Percentiles rank a stretch among this genome's conserved stretches.
These are phyloP conservation scores for Plasmopara muralis DNA, from an alignment of 352 stramenopile genomes.

Conservation along the genomic window DNA sequence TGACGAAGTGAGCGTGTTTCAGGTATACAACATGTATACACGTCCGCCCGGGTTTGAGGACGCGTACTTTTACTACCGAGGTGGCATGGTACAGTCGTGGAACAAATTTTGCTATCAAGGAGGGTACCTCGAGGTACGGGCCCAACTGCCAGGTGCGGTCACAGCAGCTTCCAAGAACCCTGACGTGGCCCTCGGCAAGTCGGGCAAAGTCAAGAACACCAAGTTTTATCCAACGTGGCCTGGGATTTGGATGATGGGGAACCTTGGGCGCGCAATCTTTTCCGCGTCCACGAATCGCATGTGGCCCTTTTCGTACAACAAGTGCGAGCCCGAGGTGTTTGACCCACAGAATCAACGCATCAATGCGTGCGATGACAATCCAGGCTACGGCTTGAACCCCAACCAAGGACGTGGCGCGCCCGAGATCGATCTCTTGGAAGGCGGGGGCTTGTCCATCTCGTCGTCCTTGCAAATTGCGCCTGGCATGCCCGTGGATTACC, in stretches of 20 bases:
- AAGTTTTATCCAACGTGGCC: constrained; percentile 85
- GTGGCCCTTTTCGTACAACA: constrained; percentile 94
- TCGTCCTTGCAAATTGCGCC: constrained; percentile 86
- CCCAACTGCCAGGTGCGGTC: constrained; percentile 78
- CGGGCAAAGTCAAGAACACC: constrained; percentile 43
- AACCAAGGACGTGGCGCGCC: constrained; percentile 84
- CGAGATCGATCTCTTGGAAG: constrained; percentile 94
- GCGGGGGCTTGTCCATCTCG: constrained; percentile 71
- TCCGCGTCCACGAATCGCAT: constrained; percentile 90
- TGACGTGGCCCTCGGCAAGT: constrained; percentile 33
- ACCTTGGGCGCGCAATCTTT: constrained; percentile 93
- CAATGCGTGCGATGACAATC: constrained; percentile 84
- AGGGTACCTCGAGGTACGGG: constrained; percentile 89
- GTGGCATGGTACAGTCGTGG: constrained; percentile 86
- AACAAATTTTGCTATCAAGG: constrained; percentile 93
- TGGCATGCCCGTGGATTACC: constrained; percentile 53
- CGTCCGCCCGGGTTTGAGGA: constrained; percentile 40
- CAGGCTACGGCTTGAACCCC: constrained; percentile 87
- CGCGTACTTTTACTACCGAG: constrained; percentile 43
- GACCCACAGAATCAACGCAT: constrained; percentile 58
- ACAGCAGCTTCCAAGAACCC: constrained; percentile 41
- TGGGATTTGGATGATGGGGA: constrained; percentile 94
- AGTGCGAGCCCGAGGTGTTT: constrained; percentile 70
- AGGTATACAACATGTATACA: constrained; percentile 55
- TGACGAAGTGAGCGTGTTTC: constrained; percentile 33